Percentiles rank a stretch among this genome's conserved stretches.
Evolutionary conservation across 2,329 filamentous ascomycete species (phyloP).

Genomic region (Penicillium sp.): DNA sequence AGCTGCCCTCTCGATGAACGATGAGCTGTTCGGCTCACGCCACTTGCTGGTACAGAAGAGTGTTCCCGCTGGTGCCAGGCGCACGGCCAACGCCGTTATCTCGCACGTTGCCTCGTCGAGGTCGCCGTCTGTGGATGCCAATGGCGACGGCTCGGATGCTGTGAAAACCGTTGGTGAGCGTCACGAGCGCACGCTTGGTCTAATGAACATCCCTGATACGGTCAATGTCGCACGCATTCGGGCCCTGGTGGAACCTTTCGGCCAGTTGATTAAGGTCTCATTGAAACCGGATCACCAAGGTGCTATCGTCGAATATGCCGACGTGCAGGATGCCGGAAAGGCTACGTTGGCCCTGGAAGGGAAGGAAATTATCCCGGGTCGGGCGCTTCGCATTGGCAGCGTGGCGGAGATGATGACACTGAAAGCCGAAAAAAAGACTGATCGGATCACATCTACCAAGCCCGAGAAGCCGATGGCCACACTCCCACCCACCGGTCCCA

Average conservation of each 20-base stretch:
- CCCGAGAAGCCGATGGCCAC: slow-evolving; percentile 44
- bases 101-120: slow-evolving; percentile 42
- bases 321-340: slow-evolving; percentile 71
- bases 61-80: slow-evolving; percentile 48
- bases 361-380: slow-evolving; percentile 49
- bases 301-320: slow-evolving; percentile 80
- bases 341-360: slow-evolving; percentile 52
- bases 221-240: slow-evolving; percentile 85
- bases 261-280: slow-evolving; percentile 73
- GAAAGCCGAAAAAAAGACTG: slow-evolving; percentile 45
- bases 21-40: slow-evolving; percentile 69
- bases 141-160: slow-evolving; percentile 40
- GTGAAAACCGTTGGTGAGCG: slow-evolving; percentile 48
- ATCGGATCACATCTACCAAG: slow-evolving; percentile 37
- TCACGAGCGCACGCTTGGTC: slow-evolving; percentile 72
- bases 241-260: slow-evolving; percentile 71
- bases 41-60: slow-evolving; percentile 68
- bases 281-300: slow-evolving; percentile 82
- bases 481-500: slow-evolving; percentile 38
- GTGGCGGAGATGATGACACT: slow-evolving; percentile 56
- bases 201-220: slow-evolving; percentile 89
- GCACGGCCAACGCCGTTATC: slow-evolving; percentile 50
- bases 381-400: slow-evolving; percentile 53
- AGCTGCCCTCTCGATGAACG: slow-evolving; percentile 70
- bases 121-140: slow-evolving; percentile 41